phyloP scores from a whole-genome alignment of 208 protist species.

The Trypanosomatidae sp. region DNA sequence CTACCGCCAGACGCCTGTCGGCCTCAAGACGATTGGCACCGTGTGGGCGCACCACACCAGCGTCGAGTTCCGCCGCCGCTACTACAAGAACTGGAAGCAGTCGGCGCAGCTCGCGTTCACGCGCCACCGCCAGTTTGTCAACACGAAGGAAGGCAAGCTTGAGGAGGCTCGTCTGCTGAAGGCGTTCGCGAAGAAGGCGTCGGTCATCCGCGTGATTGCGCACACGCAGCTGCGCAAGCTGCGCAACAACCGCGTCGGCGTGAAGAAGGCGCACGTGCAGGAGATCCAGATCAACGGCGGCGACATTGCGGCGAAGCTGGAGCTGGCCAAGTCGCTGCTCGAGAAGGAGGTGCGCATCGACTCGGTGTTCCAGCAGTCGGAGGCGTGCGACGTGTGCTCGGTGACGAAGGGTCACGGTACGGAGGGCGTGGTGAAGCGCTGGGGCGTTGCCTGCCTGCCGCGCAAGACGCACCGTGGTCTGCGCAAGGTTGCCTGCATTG shows the following conservation, averaged over 20 bases:
- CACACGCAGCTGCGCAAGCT: constrained; percentile 97
- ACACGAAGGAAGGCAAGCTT: constrained; percentile 78
- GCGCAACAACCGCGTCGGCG: constrained; percentile 93
- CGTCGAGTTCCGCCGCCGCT: constrained; percentile 92
- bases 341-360: constrained; percentile 95
- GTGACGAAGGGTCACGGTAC: constrained; percentile 98
- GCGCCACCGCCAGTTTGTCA: constrained; percentile 74
- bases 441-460: constrained; percentile 94
- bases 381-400: constrained; percentile 95
- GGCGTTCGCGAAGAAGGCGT: constrained; percentile 93
- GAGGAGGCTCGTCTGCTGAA: constrained; percentile 79
- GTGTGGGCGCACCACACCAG: constrained; percentile 97
- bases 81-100: constrained; percentile 99
- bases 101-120: constrained; percentile 98
- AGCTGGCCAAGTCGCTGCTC: constrained; percentile 89
- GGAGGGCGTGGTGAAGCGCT: constrained; percentile 97
- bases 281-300: constrained; percentile 99
- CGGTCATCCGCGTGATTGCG: constrained; percentile 95
- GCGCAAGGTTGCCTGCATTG: constrained; percentile 99
- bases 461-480: constrained; percentile 99
- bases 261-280: constrained; percentile 99
- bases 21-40: constrained; percentile 95
- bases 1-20: constrained; percentile 95
- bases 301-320: constrained; percentile 92
- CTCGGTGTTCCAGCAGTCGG: constrained; percentile 92